Evolutionary conservation across 768 basidiomycete species (phyloP).

Genomic region (Leucogyrophana mollusca): DNA sequence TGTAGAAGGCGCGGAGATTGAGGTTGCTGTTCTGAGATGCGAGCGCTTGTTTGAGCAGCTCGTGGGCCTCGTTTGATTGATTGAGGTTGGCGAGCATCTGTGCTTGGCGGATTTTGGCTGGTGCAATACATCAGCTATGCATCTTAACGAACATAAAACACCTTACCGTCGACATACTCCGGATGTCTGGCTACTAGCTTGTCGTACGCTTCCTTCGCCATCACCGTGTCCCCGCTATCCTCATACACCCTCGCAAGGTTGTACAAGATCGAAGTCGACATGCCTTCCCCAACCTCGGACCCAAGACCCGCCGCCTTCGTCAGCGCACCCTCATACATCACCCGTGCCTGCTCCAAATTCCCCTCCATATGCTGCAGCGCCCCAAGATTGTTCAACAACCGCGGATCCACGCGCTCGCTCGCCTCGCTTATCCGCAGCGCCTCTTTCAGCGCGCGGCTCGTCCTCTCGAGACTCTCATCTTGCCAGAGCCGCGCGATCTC

Average conservation of each 20-base stretch:
- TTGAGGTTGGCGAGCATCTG: conserved; percentile 72
- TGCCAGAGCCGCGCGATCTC: conserved; percentile 92
- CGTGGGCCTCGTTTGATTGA: conserved; percentile 79
- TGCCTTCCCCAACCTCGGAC: conserved; percentile 55
- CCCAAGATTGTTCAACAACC: conserved; percentile 80
- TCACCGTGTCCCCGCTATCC: conserved; percentile 66
- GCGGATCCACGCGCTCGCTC: conserved; percentile 52
- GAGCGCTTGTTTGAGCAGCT: conserved; percentile 86
- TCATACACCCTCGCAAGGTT: conserved; percentile 94
- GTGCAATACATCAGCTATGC: conserved; percentile 8
- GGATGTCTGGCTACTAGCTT: conserved; percentile 89
- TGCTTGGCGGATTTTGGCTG: conserved; percentile 92
- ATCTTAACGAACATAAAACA: not conserved
- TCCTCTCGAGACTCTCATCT: conserved; percentile 72
- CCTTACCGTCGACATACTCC: conserved; percentile 91
- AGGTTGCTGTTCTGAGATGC: conserved; percentile 74
- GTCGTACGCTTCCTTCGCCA: conserved; percentile 84
- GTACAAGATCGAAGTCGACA: conserved; percentile 83
- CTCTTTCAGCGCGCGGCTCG: conserved; percentile 69
- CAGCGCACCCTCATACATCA: conserved; percentile 74
- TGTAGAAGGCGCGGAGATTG: conserved; percentile 91
- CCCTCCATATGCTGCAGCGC: conserved; percentile 72
- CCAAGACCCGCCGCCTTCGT: conserved; percentile 49
- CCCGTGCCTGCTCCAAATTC: conserved; percentile 51
- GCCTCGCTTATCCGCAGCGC: conserved; percentile 65